These are phyloP conservation scores for Macroventuria anomochaeta DNA, from an alignment of 2,329 filamentous ascomycete species.

Conservation along the genomic window DNA sequence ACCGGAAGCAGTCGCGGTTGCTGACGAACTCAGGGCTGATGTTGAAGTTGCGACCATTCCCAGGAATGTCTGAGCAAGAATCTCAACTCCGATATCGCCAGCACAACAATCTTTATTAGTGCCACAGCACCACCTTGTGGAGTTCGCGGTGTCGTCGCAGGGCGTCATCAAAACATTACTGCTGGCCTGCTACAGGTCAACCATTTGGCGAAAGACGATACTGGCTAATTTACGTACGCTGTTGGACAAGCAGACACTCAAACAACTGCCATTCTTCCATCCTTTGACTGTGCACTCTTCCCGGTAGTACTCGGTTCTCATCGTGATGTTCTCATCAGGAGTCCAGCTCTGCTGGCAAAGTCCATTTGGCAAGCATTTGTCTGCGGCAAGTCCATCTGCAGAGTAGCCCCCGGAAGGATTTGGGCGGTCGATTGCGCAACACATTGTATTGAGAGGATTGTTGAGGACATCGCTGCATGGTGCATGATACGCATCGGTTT, in stretches of 20 bases:
- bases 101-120: constrained; percentile 4
- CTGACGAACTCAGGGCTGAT: not conserved
- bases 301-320: not conserved
- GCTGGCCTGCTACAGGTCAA: not conserved
- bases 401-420: not conserved
- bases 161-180: constrained; percentile 3
- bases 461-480: constrained; percentile 2
- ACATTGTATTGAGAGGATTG: constrained; percentile 14
- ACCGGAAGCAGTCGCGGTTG: not conserved
- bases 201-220: too few species aligned
- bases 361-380: constrained; percentile 6
- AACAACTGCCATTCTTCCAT: constrained; percentile 7
- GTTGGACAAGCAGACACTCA: constrained; percentile 10
- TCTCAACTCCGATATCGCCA: constrained; percentile 1
- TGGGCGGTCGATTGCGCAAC: constrained; percentile 3
- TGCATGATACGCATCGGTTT: constrained; percentile 7
- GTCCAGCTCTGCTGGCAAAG: constrained; percentile 5
- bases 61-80: constrained; percentile 7
- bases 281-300: constrained; percentile 6
- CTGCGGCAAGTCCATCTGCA: not conserved
- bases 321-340: not conserved
- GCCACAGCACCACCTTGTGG: constrained; percentile 11
- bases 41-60: not conserved
- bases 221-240: not conserved
- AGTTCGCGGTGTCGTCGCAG: constrained; percentile 9